Evolutionary conservation across 176 grass and related monocot genomes (phyloP).

Genomic region (Puccinellia tenuiflora): DNA sequence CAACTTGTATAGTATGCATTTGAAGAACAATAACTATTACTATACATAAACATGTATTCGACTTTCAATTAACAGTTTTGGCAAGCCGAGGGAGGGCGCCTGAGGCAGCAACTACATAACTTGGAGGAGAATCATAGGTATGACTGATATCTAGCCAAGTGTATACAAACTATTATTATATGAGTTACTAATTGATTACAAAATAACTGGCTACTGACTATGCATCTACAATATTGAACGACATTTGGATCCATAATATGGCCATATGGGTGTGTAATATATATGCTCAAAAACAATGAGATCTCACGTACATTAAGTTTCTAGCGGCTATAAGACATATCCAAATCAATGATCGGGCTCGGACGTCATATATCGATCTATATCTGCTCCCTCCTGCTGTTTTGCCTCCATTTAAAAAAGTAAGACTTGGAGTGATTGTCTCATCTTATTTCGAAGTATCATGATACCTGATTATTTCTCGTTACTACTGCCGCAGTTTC

Average conservation of each 20-base stretch:
- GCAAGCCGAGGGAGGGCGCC: conserved; percentile 52
- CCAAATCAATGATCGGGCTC: too few species aligned
- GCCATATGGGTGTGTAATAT: background rate
- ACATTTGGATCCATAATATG: background rate
- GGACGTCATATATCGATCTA: too few species aligned
- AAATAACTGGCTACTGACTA: background rate
- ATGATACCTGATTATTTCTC: background rate
- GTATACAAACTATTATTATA: background rate
- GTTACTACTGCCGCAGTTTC: background rate
- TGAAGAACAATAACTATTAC: background rate
- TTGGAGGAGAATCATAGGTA: conserved; percentile 62
- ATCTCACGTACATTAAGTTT: too few species aligned
- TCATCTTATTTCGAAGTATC: too few species aligned
- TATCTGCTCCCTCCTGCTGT: background rate
- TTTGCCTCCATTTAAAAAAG: background rate
- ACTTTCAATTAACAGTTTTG: conserved; percentile 39
- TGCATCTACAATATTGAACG: background rate
- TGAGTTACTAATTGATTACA: background rate
- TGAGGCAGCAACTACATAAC: conserved; percentile 63
- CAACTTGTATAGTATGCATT: background rate
- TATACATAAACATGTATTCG: background rate
- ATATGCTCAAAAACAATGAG: background rate
- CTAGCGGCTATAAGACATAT: too few species aligned
- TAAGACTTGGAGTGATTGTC: background rate
- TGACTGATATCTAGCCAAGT: conserved; percentile 23